Evolutionary conservation across 805 yeast species (phyloP), one percentile per base, ranked within the genome.

Genomic region (Candida patagonica): DNA sequence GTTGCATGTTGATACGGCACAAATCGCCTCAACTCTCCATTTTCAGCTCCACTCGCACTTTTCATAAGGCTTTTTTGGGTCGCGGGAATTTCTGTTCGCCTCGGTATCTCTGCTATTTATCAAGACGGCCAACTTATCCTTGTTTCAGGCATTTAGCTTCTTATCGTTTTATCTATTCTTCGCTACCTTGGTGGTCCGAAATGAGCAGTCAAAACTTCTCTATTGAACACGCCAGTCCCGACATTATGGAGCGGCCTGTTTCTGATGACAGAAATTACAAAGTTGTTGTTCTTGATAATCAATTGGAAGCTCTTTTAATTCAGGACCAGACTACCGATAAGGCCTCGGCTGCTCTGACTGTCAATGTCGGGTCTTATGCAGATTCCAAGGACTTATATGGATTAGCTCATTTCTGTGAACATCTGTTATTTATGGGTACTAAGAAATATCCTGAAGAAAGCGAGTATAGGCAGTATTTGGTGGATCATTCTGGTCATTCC

Each of bases 361-460:
- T 87, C 1, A 78, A 79, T 2, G 66, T 84, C 0, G 98, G 98
- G 6, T 78, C 95, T 1, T 78, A 77, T 52, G 68, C 77, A 35
- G 96, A 89, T 48, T 89, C 94, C 0, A 65, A 62, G 5, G 69
- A 68, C 4, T 49, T 80, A 1, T 76, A 76, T 0, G 98, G 98
- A 0, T 54, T 89, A 26, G 97, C 97, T 0, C 98, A 89, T 62
- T 70, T 85, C 42, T 80, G 94, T 51, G 96, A 86, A 53, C 95
- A 86, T 56, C 66, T 81, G 68, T 64, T 81, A 44, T 81, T 81
- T 58, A 78, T 81, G 85, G 89, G 89, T 16, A 81, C 89, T 5
- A 67, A 70, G 45, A 80, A 80, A 59, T 81, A 76, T 53, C 92
- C 89, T 1, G 65, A 67, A 35, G 92, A 81, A 53, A 79, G 78